Evolutionary conservation across 2,329 filamentous ascomycete genomes (phyloP), one percentile per base, ranked within the genome.

Genomic region (Aspergillus alliaceus): DNA sequence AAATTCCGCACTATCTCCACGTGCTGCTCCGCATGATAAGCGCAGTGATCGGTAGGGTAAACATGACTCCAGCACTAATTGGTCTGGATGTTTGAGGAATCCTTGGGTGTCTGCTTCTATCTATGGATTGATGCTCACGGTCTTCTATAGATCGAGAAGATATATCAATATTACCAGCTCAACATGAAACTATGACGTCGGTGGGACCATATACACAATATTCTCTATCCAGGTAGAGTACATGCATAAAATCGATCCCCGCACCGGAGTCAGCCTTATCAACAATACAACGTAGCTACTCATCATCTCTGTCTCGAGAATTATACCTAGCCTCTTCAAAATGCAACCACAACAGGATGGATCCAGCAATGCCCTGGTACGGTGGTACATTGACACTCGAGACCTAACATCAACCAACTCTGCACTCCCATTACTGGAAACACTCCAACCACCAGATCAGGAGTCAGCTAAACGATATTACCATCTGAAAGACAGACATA

Each of bases 401-500:
- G 58, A 59, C 4, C 67, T 75, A 59, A 73, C 72, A 15, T 60
- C 58, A 37, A 64, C 59, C 31, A 69, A 63, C 27, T 52, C 57
- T 22, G 58, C 56, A 6, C 74, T 80, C 9, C 77, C 77, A 1
- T 63, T 79, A 7, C 57, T 80, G 29, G 59, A 71, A 29, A 74
- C 72, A 4, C 69, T 82, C 6, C 72, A 72, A 58, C 64, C 70
- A 32, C 68, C 77, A 25, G 84, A 87, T 64, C 81, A 82, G 61
- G 76, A 80, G 58, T 71, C 74, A 20, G 74, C 81, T 44, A 74
- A 72, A 24, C 75, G 76, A 47, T 85, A 78, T 70, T 79, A 82
- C 67, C 79, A 82, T 66, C 70, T 81, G 32, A 68, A 80, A 64
- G 86, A 88, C 67, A 82, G 80, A 18, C 81, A 81, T 62, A 86